Percentiles rank a stretch among this genome's conserved stretches.
Conservation (phyloP, 805 yeast species). For the Lachancea mirantina region DNA sequence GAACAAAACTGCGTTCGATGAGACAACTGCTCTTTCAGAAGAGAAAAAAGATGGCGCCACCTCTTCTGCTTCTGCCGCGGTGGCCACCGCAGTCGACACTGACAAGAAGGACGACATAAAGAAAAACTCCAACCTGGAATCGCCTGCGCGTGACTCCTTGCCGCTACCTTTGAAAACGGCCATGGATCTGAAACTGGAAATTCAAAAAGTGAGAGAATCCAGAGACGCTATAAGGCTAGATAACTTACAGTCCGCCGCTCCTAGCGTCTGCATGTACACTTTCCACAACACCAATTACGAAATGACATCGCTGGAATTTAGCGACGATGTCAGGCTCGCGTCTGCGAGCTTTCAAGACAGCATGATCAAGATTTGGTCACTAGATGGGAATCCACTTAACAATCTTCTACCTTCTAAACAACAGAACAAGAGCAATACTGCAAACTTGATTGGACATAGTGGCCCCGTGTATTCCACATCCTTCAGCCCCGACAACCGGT, state of each 20-base stretch:
- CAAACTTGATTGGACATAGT: constrained; percentile 72
- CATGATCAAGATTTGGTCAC: constrained; percentile 83
- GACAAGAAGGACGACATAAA: constrained; percentile 16
- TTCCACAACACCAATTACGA: constrained; percentile 92
- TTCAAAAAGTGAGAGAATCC: constrained; percentile 73
- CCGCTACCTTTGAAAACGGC: constrained; percentile 85
- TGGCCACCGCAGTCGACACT: constrained; percentile 5
- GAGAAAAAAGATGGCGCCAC: constrained; percentile 23
- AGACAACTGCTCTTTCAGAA: constrained; percentile 9
- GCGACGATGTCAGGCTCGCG: constrained; percentile 75
- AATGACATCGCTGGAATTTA: constrained; percentile 78
- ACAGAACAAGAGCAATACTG: constrained; percentile 33
- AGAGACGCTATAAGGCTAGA: constrained; percentile 66
- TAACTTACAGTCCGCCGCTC: constrained; percentile 69
- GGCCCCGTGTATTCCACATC: constrained; percentile 90
- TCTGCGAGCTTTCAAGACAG: constrained; percentile 96
- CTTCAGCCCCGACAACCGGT: constrained; percentile 85
- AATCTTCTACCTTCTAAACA: constrained; percentile 39
- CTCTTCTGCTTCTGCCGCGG: constrained; percentile 12
- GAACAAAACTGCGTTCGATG: constrained; percentile 7
- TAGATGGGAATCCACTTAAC: constrained; percentile 80
- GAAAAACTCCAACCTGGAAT: constrained; percentile 37
- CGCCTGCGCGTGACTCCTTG: constrained; percentile 66
- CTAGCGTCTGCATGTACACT: constrained; percentile 96
- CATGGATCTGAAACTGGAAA: constrained; percentile 70